A percentile compares a stretch with the other conserved stretches of the same genome.
Evolutionary conservation across 345 rosid genomes (phyloP).

Genomic region (Acer negundo): DNA sequence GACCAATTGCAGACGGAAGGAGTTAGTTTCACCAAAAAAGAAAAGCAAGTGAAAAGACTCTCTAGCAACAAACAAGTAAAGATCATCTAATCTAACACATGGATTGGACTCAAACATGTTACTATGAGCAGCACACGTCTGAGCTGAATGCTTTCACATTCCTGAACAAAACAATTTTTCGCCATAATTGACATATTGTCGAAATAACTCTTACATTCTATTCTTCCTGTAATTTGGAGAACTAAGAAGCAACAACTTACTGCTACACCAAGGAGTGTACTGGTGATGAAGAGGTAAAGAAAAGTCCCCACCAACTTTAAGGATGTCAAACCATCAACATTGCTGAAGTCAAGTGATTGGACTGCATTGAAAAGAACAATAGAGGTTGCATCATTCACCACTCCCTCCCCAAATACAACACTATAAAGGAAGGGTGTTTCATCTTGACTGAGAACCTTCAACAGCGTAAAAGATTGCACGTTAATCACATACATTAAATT

Average conservation of each 20-base stretch:
- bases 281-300: constrained; percentile 67
- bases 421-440: constrained; percentile 82
- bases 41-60: not conserved
- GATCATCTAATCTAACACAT: not conserved
- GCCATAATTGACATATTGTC: not conserved
- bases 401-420: constrained; percentile 75
- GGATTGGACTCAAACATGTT: not conserved
- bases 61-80: not conserved
- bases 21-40: not conserved
- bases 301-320: constrained; percentile 55
- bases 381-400: constrained; percentile 80
- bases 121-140: not conserved
- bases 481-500: constrained; percentile 14
- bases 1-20: not conserved
- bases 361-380: constrained; percentile 73
- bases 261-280: constrained; percentile 56
- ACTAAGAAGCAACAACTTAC: constrained; percentile 40
- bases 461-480: not conserved
- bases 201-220: not conserved
- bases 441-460: constrained; percentile 75
- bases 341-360: constrained; percentile 45
- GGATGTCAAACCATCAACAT: constrained; percentile 34
- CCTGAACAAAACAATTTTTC: not conserved
- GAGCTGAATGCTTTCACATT: too few species aligned
- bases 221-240: not conserved